phyloP scores from a whole-genome alignment of 2,329 filamentous ascomycete species.

The Epichloe typhina region DNA sequence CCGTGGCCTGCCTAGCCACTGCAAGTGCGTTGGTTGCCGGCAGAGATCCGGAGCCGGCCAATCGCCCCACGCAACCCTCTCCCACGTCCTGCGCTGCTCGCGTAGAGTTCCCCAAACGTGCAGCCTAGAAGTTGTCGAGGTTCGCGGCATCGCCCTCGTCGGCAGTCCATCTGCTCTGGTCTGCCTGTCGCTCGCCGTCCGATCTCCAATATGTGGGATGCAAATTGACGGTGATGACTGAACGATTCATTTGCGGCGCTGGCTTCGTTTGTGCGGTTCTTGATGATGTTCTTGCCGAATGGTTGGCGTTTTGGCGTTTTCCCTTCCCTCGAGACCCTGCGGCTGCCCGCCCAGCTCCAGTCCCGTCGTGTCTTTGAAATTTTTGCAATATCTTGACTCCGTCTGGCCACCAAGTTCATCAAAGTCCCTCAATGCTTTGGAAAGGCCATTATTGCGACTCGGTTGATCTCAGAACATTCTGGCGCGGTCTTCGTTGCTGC shows the following conservation, averaged over 20 bases:
- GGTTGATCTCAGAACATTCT: not conserved
- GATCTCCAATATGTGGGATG: no score
- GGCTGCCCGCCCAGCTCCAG: not conserved
- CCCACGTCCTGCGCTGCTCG: not conserved
- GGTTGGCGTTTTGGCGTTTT: not conserved
- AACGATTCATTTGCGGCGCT: no score
- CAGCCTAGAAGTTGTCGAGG: no score
- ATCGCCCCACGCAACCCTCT: slow-evolving; percentile 1
- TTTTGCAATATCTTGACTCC: no score
- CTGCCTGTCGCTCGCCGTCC: not conserved
- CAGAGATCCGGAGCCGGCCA: slow-evolving; percentile 5
- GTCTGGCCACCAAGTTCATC: no score
- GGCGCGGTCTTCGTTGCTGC: not conserved
- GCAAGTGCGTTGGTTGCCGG: not conserved
- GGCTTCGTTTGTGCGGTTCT: no score
- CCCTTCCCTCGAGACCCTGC: not conserved
- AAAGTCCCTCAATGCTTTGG: not conserved
- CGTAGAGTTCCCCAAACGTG: not conserved
- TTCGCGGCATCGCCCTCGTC: no score
- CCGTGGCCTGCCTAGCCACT: not conserved
- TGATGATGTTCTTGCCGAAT: not conserved
- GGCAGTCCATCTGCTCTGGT: no score
- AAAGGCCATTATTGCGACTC: not conserved
- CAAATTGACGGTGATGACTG: no score
- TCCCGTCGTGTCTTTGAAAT: not conserved